Evolutionary conservation across 192 early-diverging fungal species (phyloP).

Genomic region (Entomortierella chlamydospora): DNA sequence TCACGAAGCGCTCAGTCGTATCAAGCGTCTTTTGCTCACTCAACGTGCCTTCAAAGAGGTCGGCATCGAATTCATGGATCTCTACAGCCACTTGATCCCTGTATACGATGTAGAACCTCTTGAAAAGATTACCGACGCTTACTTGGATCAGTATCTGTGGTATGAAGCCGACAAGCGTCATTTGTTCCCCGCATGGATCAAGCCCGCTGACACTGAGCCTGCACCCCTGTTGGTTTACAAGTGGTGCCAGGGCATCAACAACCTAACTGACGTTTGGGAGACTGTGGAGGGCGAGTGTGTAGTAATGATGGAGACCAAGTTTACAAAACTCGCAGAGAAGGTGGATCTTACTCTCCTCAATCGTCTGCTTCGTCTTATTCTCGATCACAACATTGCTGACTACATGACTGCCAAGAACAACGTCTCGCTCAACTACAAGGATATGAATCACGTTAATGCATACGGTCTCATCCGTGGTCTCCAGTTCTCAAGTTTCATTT

Average conservation of each 20-base stretch:
- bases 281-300: slow-evolving; percentile 91
- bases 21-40: slow-evolving; percentile 95
- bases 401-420: slow-evolving; percentile 99
- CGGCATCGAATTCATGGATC: slow-evolving; percentile 99
- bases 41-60: slow-evolving; percentile 99
- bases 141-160: slow-evolving; percentile 99
- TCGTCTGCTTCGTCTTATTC: slow-evolving; percentile 91
- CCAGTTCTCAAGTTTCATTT: slow-evolving; percentile 97
- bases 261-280: slow-evolving; percentile 96
- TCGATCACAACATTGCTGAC: slow-evolving; percentile 99
- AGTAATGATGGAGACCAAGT: slow-evolving; percentile 95
- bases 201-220: slow-evolving; percentile 96
- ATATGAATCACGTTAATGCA: slow-evolving; percentile 99
- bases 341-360: slow-evolving; percentile 97
- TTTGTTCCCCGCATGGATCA: slow-evolving; percentile 99
- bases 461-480: slow-evolving; percentile 97
- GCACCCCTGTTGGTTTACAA: slow-evolving; percentile 98
- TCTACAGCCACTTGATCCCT: slow-evolving; percentile 96
- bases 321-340: slow-evolving; percentile 96
- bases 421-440: slow-evolving; percentile 96
- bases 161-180: slow-evolving; percentile 98
- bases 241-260: slow-evolving; percentile 96
- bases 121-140: slow-evolving; percentile 99
- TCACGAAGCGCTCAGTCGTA: slow-evolving; percentile 85
- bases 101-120: slow-evolving; percentile 99